Evolutionary conservation across 2,329 filamentous ascomycete genomes (phyloP).

Genomic region (Berkeleyomyces rouxiae): DNA sequence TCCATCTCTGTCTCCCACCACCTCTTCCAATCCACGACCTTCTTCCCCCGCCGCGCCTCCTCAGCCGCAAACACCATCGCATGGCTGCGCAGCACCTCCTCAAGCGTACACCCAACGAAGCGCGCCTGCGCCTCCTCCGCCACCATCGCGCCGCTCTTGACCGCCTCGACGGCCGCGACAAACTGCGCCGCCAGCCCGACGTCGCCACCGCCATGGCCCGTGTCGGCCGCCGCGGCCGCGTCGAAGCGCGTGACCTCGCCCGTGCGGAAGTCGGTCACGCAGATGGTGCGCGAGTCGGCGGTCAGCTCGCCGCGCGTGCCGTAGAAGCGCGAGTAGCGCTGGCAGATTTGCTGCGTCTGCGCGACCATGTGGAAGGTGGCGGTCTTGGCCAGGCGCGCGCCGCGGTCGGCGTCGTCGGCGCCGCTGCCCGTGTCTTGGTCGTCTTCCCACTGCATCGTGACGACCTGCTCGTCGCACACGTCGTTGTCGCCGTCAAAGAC

Average conservation of each 20-base stretch:
- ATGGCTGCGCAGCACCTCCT: constrained; percentile 79
- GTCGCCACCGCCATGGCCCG: constrained; percentile 26
- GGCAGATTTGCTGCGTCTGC: constrained; percentile 71
- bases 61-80: constrained; percentile 90
- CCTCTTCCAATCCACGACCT: constrained; percentile 54
- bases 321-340: constrained; percentile 72
- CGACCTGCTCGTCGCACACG: constrained; percentile 82
- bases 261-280: constrained; percentile 32
- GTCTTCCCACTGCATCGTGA: constrained; percentile 77
- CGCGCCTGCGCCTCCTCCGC: constrained; percentile 56
- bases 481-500: constrained; percentile 89
- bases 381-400: constrained; percentile 54
- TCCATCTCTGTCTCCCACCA: constrained; percentile 48
- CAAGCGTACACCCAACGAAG: constrained; percentile 65
- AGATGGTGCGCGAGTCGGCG: constrained; percentile 55
- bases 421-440: constrained; percentile 24
- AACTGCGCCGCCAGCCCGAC: constrained; percentile 60
- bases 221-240: constrained; percentile 23
- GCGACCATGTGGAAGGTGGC: constrained; percentile 91
- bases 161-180: constrained; percentile 61
- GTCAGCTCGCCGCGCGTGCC: constrained; percentile 73
- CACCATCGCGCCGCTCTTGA: constrained; percentile 52
- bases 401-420: constrained; percentile 17
- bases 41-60: constrained; percentile 54
- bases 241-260: constrained; percentile 24